These are phyloP conservation scores for Cornus florida DNA, from an alignment of 148 eudicot species.

Conservation along the genomic window DNA sequence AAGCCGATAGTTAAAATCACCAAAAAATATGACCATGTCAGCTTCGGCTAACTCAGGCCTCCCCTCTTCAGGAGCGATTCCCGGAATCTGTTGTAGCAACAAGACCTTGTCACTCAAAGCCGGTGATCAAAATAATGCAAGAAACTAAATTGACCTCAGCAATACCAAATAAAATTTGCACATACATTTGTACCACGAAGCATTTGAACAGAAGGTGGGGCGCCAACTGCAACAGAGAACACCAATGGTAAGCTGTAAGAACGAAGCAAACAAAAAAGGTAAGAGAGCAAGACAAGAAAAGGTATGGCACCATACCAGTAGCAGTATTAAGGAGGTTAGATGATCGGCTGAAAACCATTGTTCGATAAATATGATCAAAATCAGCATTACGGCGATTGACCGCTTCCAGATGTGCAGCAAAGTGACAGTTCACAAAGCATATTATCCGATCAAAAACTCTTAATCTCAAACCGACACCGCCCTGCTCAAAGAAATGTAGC, in stretches of 20 bases:
- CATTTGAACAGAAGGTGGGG: conserved; percentile 62
- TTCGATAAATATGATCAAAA: conserved; percentile 79
- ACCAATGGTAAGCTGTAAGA: conserved; percentile 73
- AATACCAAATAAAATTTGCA: conserved; percentile 3
- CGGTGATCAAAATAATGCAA: conserved; percentile 5
- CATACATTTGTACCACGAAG: conserved; percentile 64
- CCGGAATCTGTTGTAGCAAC: conserved; percentile 39
- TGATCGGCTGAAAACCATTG: conserved; percentile 82
- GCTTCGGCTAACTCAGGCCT: conserved; percentile 92
- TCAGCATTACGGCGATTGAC: conserved; percentile 93
- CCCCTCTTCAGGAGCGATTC: conserved; percentile 59
- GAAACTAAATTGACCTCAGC: neutral
- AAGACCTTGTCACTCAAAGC: conserved; percentile 15
- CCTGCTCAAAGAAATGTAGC: conserved; percentile 49
- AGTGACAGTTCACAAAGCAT: conserved; percentile 90
- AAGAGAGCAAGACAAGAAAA: conserved; percentile 75
- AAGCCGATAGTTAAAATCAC: conserved; percentile 95
- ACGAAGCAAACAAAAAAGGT: conserved; percentile 80
- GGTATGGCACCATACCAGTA: conserved; percentile 79
- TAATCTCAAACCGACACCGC: conserved; percentile 35
- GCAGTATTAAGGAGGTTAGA: conserved; percentile 71
- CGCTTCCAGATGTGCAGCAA: conserved; percentile 98
- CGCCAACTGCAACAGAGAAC: conserved; percentile 83
- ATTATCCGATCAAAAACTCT: conserved; percentile 81
- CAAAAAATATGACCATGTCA: conserved; percentile 83